Percentiles rank a stretch among this genome's conserved stretches.
phyloP scores from a whole-genome alignment of 495 filamentous ascomycete genomes.

The Aspergillus cristatus region DNA sequence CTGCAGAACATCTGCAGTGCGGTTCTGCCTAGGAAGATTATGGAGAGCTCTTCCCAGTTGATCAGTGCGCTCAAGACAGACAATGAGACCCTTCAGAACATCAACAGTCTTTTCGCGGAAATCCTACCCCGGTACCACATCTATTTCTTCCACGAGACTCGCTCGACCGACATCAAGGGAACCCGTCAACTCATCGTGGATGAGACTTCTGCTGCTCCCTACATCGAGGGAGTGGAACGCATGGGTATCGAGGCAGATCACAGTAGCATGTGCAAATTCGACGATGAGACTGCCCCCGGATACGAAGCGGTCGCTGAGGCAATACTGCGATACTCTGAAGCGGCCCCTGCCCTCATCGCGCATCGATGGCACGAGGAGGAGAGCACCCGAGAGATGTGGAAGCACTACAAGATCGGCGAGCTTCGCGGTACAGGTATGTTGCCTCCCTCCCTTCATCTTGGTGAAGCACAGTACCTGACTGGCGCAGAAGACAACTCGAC shows the following conservation, averaged over 20 bases:
- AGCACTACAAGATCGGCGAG: slow-evolving; percentile 28
- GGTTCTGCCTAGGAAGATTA: slow-evolving; percentile 58
- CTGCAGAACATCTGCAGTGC: slow-evolving; percentile 64
- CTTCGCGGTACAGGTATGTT: slow-evolving; percentile 23
- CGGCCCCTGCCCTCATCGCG: slow-evolving; percentile 47
- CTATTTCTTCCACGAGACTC: slow-evolving; percentile 63
- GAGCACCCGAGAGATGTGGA: slow-evolving; percentile 37
- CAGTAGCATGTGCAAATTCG: slow-evolving; percentile 83
- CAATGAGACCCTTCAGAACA: slow-evolving; percentile 72
- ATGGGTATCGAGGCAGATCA: slow-evolving; percentile 78
- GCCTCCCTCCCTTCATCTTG: neutral
- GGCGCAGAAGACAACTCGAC: slow-evolving; percentile 6
- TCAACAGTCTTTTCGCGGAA: slow-evolving; percentile 67
- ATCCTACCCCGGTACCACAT: slow-evolving; percentile 66
- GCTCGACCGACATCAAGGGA: slow-evolving; percentile 55
- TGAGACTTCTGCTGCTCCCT: slow-evolving; percentile 63
- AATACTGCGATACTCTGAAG: slow-evolving; percentile 56
- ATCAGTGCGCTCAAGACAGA: slow-evolving; percentile 65
- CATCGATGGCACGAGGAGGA: slow-evolving; percentile 58
- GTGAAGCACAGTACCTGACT: neutral
- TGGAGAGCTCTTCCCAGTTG: slow-evolving; percentile 62
- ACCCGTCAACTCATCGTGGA: slow-evolving; percentile 61
- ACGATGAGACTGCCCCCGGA: slow-evolving; percentile 59
- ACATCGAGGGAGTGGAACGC: slow-evolving; percentile 62
- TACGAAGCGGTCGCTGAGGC: slow-evolving; percentile 66